Evolutionary conservation across 495 filamentous ascomycete genomes (phyloP).

Genomic region (Aspergillus cristatus): DNA sequence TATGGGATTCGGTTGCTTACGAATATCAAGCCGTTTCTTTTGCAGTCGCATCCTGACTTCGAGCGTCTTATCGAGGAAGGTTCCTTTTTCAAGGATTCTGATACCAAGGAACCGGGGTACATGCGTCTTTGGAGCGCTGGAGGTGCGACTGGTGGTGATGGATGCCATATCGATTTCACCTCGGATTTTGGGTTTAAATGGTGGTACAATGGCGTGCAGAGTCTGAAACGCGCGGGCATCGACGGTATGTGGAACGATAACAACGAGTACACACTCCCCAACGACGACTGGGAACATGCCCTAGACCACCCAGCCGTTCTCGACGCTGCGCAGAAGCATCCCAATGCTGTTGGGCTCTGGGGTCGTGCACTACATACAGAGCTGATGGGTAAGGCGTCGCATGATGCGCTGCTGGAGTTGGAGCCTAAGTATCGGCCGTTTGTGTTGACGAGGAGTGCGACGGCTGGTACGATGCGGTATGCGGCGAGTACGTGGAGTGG

Average conservation of each 20-base stretch:
- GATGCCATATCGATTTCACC: constrained; percentile 63
- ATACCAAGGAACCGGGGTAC: constrained; percentile 42
- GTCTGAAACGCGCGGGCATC: constrained; percentile 50
- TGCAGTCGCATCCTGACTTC: constrained; percentile 56
- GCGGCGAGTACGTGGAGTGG: constrained; percentile 59
- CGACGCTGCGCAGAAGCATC: constrained; percentile 20
- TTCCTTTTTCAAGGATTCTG: constrained; percentile 52
- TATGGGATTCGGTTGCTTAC: constrained; percentile 54
- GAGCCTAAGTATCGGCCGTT: constrained; percentile 50
- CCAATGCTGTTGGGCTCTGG: constrained; percentile 46
- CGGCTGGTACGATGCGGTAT: constrained; percentile 58
- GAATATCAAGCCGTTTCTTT: constrained; percentile 65
- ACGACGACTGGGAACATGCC: constrained; percentile 53
- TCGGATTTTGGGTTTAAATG: constrained; percentile 53
- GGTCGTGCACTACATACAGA: constrained; percentile 56
- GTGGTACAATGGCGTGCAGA: constrained; percentile 58
- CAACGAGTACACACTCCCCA: constrained; percentile 60
- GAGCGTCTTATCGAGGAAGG: constrained; percentile 39
- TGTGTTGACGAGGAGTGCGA: constrained; percentile 58
- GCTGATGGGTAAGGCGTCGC: constrained; percentile 54
- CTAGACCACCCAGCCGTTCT: constrained; percentile 34
- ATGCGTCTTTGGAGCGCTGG: constrained; percentile 60
- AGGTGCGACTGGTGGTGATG: constrained; percentile 56
- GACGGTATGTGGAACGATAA: constrained; percentile 73
- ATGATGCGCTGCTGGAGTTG: constrained; percentile 49